Base-by-base conservation (phyloP, 108 stramenopile genomes). In the Cylindrotheca fusiformis region DNA sequence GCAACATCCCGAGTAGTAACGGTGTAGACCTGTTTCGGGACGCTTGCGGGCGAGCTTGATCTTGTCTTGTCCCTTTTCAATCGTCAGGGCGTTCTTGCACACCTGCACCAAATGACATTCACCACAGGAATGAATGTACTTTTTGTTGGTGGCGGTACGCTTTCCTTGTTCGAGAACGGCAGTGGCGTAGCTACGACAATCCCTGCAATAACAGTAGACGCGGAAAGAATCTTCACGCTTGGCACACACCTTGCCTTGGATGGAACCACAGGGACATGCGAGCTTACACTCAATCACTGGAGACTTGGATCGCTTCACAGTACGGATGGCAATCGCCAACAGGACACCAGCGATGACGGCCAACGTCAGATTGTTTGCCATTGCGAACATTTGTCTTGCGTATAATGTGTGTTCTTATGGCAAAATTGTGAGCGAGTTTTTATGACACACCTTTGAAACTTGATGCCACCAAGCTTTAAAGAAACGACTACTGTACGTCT, bases 1-100 rank as follows among this genome's bases (percentile, higher is more conserved):
- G 41, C 67, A 68, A 33, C 67, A 68, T 6, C 32, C 32, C 0
- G 67, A 18, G 24, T 68, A 68, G 47, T 68, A 68, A n/a, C 67
- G 50, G 44, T 68, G 67, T 58, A 68, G 58, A 6, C 32, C 32
- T 24, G 32, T 36, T 6, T 48, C 32, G 10, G 32, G 45, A 1
- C 30, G 28, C 31, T 68, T 68, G 4, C 57, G 41, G 18, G 67
- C 36, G 17, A 68, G 25, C 27, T 59, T 18, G 1, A 68, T 17
- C 10, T 50, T 19, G 1, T 68, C 67, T 20, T 27, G 27, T 20
- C 67, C 67, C 32, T 59, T 6, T 0, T 18, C 22, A 48, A 68
- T 68, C 29, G 8, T 8, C 25, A 68, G 14, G 22, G 20, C 67
- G 4, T 17, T 26, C 52, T 68, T 68, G 57, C 67, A 68, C 1